Base-by-base conservation (phyloP, 305 asterid genomes). In the Solanum chacoense region DNA sequence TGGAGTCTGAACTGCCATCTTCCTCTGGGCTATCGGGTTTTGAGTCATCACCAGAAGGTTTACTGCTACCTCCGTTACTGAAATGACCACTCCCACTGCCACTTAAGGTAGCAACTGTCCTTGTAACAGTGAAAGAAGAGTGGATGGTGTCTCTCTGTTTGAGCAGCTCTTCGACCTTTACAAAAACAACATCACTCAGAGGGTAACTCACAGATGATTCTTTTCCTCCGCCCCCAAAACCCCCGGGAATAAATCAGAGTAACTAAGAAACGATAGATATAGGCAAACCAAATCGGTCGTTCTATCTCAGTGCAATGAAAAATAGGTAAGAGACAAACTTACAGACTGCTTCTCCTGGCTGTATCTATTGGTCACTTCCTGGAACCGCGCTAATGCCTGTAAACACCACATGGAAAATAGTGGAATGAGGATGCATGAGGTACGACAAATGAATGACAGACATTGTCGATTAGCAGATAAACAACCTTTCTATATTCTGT, bases 361-460 rank as follows among this genome's bases (percentile, higher is more conserved):
- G 88, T 97, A 97, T 94, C 98, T 93, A 87, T 94, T 94, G 87
- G 98, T 96, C 87, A 94, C 99, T 93, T 97, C 99, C 93, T 97
- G 99, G 88, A 94, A 97, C 88, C 97, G 94, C 40, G 99, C 98
- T 95, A 96, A 90, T 90, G 99, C 99, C 99, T 97, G 95, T 36
- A 94, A 88, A 79, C 81, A 73, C 40, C 88, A 79, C 55, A 63
- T 4, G 28, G 12, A 37, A 72, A 81, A 42, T 45, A 59, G 83
- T 40, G 20, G 40, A 65, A 50, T 84, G 73, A 67, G 77, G 14
- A 83, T 16, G 83, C 36, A 28, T 65, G 50, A 50, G 3, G 11
- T 4, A 38, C 7, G 26, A 72, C 12, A 85, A 38, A 36, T 32
- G 9, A 20, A 14, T 3, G 38, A 83, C 2, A 28, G n/a, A 14